These are phyloP conservation scores for Ambrosia trifida DNA, from an alignment of 129 eudicot species.

Conservation along the genomic window DNA sequence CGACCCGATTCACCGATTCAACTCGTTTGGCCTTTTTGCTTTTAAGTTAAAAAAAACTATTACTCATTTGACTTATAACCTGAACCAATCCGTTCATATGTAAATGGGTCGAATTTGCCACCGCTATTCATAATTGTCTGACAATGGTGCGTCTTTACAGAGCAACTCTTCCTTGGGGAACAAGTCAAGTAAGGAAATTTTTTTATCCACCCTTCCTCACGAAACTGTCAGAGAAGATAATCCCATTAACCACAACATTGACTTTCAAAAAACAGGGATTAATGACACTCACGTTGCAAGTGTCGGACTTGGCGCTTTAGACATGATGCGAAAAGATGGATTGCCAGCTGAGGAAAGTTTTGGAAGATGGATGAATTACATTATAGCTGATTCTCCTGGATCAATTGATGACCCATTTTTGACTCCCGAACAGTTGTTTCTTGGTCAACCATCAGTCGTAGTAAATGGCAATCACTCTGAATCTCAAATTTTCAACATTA, in stretches of 20 bases:
- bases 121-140: slow-evolving; percentile 1
- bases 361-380: slow-evolving; percentile 74
- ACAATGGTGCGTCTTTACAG: slow-evolving; percentile 30
- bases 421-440: slow-evolving; percentile 43
- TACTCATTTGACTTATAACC: slow-evolving; percentile 2
- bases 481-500: slow-evolving; percentile 55
- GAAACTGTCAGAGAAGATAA: slow-evolving; percentile 37
- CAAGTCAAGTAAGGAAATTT: slow-evolving; percentile 31
- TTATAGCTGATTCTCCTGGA: slow-evolving; percentile 67
- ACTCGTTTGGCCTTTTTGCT: not conserved
- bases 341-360: slow-evolving; percentile 68
- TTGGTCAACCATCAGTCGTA: slow-evolving; percentile 34
- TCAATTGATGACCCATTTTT: slow-evolving; percentile 46
- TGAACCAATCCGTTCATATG: not conserved
- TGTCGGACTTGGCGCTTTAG: slow-evolving; percentile 32
- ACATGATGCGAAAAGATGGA: slow-evolving; percentile 42
- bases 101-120: slow-evolving; percentile 3
- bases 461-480: slow-evolving; percentile 31
- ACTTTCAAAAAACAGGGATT: slow-evolving; percentile 32
- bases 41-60: not conserved
- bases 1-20: not conserved
- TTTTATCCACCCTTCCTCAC: slow-evolving; percentile 18
- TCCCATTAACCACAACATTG: slow-evolving; percentile 17
- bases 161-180: slow-evolving; percentile 28
- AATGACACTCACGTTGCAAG: slow-evolving; percentile 32